Percentiles rank a stretch among this genome's conserved stretches.
Evolutionary conservation across 495 filamentous ascomycete genomes (phyloP).

Genomic region (Xylaria telfairii): DNA sequence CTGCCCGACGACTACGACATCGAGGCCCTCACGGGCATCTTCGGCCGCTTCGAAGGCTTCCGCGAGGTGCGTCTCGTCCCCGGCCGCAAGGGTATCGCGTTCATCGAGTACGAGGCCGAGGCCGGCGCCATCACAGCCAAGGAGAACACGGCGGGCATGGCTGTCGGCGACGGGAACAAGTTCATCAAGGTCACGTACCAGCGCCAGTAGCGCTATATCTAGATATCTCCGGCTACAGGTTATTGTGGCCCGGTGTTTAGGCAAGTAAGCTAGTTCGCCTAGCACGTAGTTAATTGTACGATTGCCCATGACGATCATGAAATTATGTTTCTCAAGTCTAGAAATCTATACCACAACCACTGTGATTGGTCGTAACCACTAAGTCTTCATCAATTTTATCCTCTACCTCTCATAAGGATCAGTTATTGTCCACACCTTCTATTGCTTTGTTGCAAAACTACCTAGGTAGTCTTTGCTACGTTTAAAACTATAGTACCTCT

Average conservation of each 20-base stretch:
- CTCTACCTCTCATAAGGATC: background rate
- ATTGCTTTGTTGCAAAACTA: background rate
- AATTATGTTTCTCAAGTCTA: background rate
- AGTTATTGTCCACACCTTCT: background rate
- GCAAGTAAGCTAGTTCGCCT: background rate
- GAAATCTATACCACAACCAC: background rate
- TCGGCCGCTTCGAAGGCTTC: constrained; percentile 92
- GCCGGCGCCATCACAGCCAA: constrained; percentile 91
- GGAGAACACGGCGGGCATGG: constrained; percentile 91
- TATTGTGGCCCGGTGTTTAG: background rate
- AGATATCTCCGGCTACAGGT: background rate
- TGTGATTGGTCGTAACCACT: background rate
- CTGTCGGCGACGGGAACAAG: constrained; percentile 65
- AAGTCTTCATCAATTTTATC: background rate
- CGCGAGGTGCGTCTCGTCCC: constrained; percentile 90
- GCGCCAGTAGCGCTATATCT: constrained; percentile 31
- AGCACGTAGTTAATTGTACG: background rate
- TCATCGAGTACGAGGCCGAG: constrained; percentile 95
- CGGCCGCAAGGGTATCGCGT: constrained; percentile 86
- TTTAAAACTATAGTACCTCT: background rate
- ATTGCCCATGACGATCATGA: background rate
- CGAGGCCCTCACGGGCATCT: constrained; percentile 79
- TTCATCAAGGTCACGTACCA: constrained; percentile 51
- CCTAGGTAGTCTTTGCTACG: background rate
- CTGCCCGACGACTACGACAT: constrained; percentile 85